Conservation (phyloP, 2,329 filamentous ascomycete species). For the Colletotrichum brevisporum region DNA sequence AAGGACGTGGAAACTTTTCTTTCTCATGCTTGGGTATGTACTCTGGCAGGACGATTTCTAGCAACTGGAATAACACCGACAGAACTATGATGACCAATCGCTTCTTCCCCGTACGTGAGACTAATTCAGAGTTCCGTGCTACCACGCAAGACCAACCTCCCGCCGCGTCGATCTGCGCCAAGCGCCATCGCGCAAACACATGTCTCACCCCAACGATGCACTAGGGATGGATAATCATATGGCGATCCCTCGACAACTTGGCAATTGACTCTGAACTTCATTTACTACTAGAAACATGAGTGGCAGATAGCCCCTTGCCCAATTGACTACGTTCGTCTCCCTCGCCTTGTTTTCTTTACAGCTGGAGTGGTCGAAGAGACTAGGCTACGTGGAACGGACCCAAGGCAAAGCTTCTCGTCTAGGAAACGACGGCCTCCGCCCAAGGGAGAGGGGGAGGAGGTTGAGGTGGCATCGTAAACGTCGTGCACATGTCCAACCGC, state of each 20-base stretch:
- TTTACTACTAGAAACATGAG: not conserved
- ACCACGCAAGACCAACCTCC: not conserved
- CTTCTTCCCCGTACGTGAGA: too few relatives aligned
- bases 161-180: constrained; percentile 1
- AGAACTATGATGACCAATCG: too few relatives aligned
- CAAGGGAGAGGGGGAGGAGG: not conserved
- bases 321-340: too few relatives aligned
- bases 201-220: constrained; percentile 24
- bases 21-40: too few relatives aligned
- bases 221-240: constrained; percentile 7
- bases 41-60: too few relatives aligned
- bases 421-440: not conserved
- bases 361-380: too few relatives aligned
- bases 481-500: not conserved
- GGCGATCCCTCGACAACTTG: constrained; percentile 2
- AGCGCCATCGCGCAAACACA: constrained; percentile 15
- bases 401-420: too few relatives aligned
- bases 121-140: not conserved
- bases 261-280: not conserved
- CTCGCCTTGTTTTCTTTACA: too few relatives aligned
- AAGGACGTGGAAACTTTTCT: too few relatives aligned
- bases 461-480: not conserved
- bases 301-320: too few relatives aligned
- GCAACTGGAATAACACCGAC: too few relatives aligned
- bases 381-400: too few relatives aligned